Percentiles rank a stretch among this genome's conserved stretches.
Conservation (phyloP, 176 grass and related monocot genomes). For the Typha latifolia region DNA sequence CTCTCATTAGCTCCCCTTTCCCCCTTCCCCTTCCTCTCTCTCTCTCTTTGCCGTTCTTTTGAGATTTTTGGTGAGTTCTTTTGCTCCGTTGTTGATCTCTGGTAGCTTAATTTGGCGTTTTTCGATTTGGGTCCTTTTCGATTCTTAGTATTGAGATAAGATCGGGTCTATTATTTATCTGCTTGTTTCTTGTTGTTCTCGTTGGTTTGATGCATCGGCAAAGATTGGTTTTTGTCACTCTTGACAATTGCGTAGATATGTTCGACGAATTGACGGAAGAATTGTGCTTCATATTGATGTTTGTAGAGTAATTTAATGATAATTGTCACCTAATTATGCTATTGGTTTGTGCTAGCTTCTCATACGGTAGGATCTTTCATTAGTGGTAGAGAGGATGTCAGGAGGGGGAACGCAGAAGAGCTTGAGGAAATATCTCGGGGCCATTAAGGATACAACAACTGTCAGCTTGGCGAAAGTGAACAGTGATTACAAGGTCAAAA, state of each 20-base stretch:
- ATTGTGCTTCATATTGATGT: background rate
- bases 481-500: slow-evolving; percentile 82
- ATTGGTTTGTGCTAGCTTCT: background rate
- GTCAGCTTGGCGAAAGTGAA: slow-evolving; percentile 93
- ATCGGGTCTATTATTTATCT: background rate
- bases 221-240: background rate
- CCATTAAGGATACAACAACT: slow-evolving; percentile 88
- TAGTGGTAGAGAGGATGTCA: slow-evolving; percentile 40
- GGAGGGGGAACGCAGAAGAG: slow-evolving; percentile 60
- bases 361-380: slow-evolving; percentile 8
- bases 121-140: background rate
- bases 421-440: slow-evolving; percentile 88
- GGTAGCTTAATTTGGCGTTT: background rate
- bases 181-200: background rate
- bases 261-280: background rate
- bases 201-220: background rate
- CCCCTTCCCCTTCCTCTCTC: background rate
- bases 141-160: background rate
- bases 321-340: background rate
- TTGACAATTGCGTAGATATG: background rate
- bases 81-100: background rate
- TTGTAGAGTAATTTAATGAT: background rate
- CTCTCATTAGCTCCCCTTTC: background rate
- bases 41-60: background rate
- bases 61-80: slow-evolving; percentile 1